phyloP scores from a whole-genome alignment of 768 basidiomycete genomes.

The Xerocomus spinulosus region DNA sequence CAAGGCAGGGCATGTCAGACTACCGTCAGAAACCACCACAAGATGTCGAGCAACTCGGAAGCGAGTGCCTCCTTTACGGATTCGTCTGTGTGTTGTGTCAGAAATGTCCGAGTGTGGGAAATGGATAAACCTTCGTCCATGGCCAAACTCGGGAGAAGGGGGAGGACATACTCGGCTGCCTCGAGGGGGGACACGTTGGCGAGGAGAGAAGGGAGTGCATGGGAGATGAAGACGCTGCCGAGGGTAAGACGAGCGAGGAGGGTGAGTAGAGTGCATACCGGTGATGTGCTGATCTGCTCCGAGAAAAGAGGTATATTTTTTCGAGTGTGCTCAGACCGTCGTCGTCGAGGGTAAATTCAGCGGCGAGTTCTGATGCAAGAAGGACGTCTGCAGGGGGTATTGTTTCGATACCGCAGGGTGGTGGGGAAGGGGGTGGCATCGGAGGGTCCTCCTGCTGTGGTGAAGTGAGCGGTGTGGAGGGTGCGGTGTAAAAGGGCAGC shows the following conservation, averaged over 20 bases:
- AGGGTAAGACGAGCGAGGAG: slow-evolving; percentile 25
- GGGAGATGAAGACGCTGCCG: slow-evolving; percentile 73
- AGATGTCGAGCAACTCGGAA: slow-evolving; percentile 68
- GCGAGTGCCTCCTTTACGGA: slow-evolving; percentile 84
- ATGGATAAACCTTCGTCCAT: slow-evolving; percentile 68
- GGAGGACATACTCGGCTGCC: slow-evolving; percentile 89
- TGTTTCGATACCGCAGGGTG: slow-evolving; percentile 26
- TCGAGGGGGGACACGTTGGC: slow-evolving; percentile 76
- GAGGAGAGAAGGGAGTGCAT: slow-evolving; percentile 76
- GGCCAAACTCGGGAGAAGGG: slow-evolving; percentile 80
- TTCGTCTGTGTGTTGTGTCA: slow-evolving; percentile 54
- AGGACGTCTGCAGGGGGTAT: slow-evolving; percentile 26
- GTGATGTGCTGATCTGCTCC: slow-evolving; percentile 66
- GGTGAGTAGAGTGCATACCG: slow-evolving; percentile 30
- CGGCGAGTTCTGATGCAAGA: slow-evolving; percentile 26
- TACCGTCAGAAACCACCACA: slow-evolving; percentile 92
- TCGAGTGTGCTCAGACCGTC: slow-evolving; percentile 82
- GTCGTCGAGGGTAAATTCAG: slow-evolving; percentile 58
- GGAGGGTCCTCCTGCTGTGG: slow-evolving; percentile 37
- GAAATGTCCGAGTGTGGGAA: neutral
- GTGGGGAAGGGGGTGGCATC: slow-evolving; percentile 20
- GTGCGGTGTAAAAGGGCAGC: slow-evolving; percentile 46
- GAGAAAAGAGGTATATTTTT: slow-evolving; percentile 85
- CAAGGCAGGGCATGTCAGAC: slow-evolving; percentile 7
- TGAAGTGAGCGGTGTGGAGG: slow-evolving; percentile 41